phyloP scores from a whole-genome alignment of 2,329 filamentous ascomycete species.

The Capronia americana region DNA sequence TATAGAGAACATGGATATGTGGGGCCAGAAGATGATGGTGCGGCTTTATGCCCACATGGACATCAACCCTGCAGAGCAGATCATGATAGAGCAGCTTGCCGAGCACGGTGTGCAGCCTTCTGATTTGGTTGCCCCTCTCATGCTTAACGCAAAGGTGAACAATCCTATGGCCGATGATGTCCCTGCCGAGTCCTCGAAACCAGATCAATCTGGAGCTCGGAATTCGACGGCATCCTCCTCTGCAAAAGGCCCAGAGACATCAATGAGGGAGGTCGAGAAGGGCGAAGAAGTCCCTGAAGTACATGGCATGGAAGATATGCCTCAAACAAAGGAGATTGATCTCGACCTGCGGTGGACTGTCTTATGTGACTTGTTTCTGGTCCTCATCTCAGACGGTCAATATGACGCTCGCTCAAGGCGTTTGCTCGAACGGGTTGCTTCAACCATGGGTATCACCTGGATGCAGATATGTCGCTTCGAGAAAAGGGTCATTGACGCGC shows the following conservation, averaged over 20 bases:
- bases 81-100: conserved; percentile 98
- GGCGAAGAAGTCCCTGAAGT: conserved; percentile 78
- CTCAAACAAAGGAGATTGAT: conserved; percentile 81
- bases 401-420: conserved; percentile 90
- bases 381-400: conserved; percentile 92
- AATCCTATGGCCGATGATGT: conserved; percentile 78
- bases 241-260: conserved; percentile 13
- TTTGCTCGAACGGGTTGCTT: conserved; percentile 81
- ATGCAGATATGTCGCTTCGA: conserved; percentile 96
- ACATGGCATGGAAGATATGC: conserved; percentile 80
- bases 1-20: conserved; percentile 85
- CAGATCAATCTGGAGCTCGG: conserved; percentile 40
- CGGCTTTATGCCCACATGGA: conserved; percentile 96
- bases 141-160: conserved; percentile 89
- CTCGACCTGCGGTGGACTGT: conserved; percentile 98
- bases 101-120: conserved; percentile 86
- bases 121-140: conserved; percentile 84
- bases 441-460: conserved; percentile 81
- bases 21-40: conserved; percentile 98
- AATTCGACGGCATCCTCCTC: conserved; percentile 47
- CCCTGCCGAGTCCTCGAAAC: conserved; percentile 29
- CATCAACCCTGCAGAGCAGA: conserved; percentile 82
- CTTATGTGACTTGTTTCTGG: conserved; percentile 90
- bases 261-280: conserved; percentile 62
- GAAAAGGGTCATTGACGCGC: conserved; percentile 91